These are phyloP conservation scores for Aspergillus ruber DNA, from an alignment of 2,329 filamentous ascomycete genomes.

Conservation along the genomic window DNA sequence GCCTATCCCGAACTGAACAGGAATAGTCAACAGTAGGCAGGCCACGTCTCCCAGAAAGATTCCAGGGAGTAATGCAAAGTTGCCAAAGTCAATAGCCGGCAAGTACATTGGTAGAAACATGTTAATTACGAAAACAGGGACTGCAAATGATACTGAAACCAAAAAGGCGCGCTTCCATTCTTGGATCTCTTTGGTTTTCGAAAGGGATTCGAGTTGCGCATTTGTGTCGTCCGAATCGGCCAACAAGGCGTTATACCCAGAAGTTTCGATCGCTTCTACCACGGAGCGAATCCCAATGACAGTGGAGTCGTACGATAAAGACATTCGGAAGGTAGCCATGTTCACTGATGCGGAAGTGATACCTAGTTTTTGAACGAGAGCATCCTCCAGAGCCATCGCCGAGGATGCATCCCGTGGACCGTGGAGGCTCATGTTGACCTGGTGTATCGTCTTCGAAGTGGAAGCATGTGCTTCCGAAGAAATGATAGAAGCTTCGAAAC, in stretches of 20 bases:
- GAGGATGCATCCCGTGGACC: slow-evolving; percentile 66
- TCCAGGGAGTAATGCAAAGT: slow-evolving; percentile 59
- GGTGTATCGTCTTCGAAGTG: slow-evolving; percentile 51
- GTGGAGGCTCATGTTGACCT: slow-evolving; percentile 75
- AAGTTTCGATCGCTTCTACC: slow-evolving; percentile 73
- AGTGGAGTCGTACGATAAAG: slow-evolving; percentile 64
- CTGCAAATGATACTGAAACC: slow-evolving; percentile 69
- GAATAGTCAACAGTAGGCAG: slow-evolving; percentile 77
- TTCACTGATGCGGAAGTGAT: slow-evolving; percentile 68
- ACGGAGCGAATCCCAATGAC: slow-evolving; percentile 72
- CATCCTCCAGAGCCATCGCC: slow-evolving; percentile 66
- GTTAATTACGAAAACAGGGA: slow-evolving; percentile 85
- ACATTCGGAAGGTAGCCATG: slow-evolving; percentile 66
- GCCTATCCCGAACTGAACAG: slow-evolving; percentile 93
- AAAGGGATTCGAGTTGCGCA: slow-evolving; percentile 87
- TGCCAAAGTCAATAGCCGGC: slow-evolving; percentile 70
- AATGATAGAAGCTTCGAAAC: slow-evolving; percentile 79
- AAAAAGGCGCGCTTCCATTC: slow-evolving; percentile 83
- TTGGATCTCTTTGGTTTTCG: slow-evolving; percentile 92
- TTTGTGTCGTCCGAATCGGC: slow-evolving; percentile 93
- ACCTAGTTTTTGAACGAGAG: slow-evolving; percentile 60
- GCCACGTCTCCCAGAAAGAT: slow-evolving; percentile 83
- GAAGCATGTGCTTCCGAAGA: slow-evolving; percentile 62
- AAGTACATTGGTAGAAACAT: slow-evolving; percentile 91
- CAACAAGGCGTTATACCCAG: slow-evolving; percentile 81